Conservation (phyloP, 495 filamentous ascomycete species). For the Hypoxylon trugodes region DNA sequence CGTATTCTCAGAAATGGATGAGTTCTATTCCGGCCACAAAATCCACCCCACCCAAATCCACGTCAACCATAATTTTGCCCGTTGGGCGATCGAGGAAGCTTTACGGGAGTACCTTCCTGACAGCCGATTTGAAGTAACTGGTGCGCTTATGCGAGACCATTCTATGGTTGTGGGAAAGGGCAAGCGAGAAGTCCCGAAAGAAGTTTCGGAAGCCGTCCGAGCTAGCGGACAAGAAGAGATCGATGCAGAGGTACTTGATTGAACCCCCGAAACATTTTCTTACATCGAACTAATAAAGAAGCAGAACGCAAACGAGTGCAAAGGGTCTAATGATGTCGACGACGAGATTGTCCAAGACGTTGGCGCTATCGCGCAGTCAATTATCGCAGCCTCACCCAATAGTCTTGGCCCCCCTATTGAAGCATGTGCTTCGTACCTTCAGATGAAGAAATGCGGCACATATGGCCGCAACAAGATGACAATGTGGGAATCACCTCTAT, state of each 20-base stretch:
- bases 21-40: slow-evolving; percentile 25
- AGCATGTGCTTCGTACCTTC: slow-evolving; percentile 31
- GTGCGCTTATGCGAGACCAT: slow-evolving; percentile 27
- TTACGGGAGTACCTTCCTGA: slow-evolving; percentile 16
- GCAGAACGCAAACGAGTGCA: slow-evolving; percentile 16
- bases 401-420: slow-evolving; percentile 38
- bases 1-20: slow-evolving; percentile 1
- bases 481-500: slow-evolving; percentile 30
- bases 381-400: slow-evolving; percentile 30
- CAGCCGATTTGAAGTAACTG: slow-evolving; percentile 18
- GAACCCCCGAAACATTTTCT: not conserved
- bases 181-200: not conserved
- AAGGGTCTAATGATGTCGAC: slow-evolving; percentile 2
- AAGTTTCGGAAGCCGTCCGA: slow-evolving; percentile 14
- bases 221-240: slow-evolving; percentile 33
- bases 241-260: slow-evolving; percentile 29
- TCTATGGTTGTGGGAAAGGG: slow-evolving; percentile 1
- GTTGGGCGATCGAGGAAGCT: slow-evolving; percentile 22
- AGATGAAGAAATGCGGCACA: slow-evolving; percentile 33
- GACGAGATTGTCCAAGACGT: slow-evolving; percentile 19
- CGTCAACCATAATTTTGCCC: slow-evolving; percentile 22
- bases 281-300: not conserved
- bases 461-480: slow-evolving; percentile 34
- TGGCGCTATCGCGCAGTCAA: slow-evolving; percentile 6
- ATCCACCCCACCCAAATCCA: not conserved